phyloP scores from a whole-genome alignment of 495 filamentous ascomycete genomes.

The Lindgomyces ingoldianus region DNA sequence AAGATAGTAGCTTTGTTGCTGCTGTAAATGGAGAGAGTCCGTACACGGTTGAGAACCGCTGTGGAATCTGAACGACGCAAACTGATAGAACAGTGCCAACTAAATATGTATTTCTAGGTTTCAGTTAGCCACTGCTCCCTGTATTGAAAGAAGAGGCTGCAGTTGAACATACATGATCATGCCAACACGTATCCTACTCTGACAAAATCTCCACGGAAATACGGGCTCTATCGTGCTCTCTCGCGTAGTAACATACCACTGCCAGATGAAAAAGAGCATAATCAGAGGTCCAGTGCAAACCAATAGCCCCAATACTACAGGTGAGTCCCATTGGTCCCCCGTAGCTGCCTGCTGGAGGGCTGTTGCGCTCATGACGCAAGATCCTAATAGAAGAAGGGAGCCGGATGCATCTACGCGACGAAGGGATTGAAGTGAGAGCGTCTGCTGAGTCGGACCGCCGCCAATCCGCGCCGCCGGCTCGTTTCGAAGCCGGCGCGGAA shows the following conservation, averaged over 20 bases:
- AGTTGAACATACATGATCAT: constrained; percentile 13
- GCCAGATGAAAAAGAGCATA: constrained; percentile 12
- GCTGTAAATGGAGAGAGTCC: constrained; percentile 7
- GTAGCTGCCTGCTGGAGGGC: constrained; percentile 7
- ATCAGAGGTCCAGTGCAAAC: constrained; percentile 3
- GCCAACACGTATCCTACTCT: constrained; percentile 13
- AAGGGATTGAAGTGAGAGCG: not conserved
- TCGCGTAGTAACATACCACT: constrained; percentile 4
- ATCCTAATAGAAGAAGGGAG: not conserved
- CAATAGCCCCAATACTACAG: constrained; percentile 5
- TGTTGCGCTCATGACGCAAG: not conserved
- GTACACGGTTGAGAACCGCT: constrained; percentile 12
- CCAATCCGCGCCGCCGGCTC: not conserved
- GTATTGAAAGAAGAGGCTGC: not conserved
- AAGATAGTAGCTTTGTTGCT: constrained; percentile 6
- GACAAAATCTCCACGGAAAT: constrained; percentile 24
- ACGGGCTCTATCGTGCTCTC: constrained; percentile 1
- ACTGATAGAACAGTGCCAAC: not conserved
- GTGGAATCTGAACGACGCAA: constrained; percentile 17
- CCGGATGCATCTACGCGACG: not conserved
- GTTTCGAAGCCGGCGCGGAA: not conserved
- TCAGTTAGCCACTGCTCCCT: not conserved
- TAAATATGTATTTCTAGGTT: constrained; percentile 8
- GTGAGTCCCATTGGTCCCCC: constrained; percentile 15
- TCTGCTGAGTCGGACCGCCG: not conserved